These are phyloP conservation scores for Neurospora tetraspora DNA, from an alignment of 495 filamentous ascomycete species.

Conservation along the genomic window DNA sequence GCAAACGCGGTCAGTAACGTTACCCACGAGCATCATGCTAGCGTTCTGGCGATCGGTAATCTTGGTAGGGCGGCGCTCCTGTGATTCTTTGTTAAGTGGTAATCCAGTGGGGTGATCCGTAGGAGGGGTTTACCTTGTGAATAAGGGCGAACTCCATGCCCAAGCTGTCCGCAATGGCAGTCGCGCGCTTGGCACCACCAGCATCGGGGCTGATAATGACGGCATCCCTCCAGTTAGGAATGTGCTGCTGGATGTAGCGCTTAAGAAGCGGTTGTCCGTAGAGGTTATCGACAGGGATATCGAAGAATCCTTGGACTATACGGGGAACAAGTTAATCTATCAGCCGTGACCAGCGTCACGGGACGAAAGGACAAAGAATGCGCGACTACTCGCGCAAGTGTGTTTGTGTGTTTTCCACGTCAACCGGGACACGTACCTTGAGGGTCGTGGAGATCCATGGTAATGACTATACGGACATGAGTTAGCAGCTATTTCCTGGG, in stretches of 20 bases:
- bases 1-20: conserved; percentile 70
- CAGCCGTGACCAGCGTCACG: conserved; percentile 52
- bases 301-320: conserved; percentile 77
- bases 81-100: conserved; percentile 10
- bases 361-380: not conserved
- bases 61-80: conserved; percentile 95
- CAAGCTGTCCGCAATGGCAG: conserved; percentile 86
- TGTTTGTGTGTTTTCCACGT: conserved; percentile 65
- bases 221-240: conserved; percentile 75
- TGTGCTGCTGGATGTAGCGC: conserved; percentile 80
- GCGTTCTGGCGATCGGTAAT: conserved; percentile 92
- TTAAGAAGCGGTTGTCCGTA: conserved; percentile 83
- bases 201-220: conserved; percentile 96
- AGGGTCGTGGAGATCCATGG: conserved; percentile 94
- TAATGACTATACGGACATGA: conserved; percentile 50
- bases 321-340: conserved; percentile 44
- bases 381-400: conserved; percentile 57
- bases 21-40: conserved; percentile 96
- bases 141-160: conserved; percentile 93
- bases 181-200: conserved; percentile 96
- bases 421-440: conserved; percentile 49
- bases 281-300: conserved; percentile 94
- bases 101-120: conserved; percentile 2
- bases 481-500: conserved; percentile 13
- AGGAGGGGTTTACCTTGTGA: conserved; percentile 68